Conservation (phyloP, 2,329 filamentous ascomycete species). For the Sphaceloma murrayae region DNA sequence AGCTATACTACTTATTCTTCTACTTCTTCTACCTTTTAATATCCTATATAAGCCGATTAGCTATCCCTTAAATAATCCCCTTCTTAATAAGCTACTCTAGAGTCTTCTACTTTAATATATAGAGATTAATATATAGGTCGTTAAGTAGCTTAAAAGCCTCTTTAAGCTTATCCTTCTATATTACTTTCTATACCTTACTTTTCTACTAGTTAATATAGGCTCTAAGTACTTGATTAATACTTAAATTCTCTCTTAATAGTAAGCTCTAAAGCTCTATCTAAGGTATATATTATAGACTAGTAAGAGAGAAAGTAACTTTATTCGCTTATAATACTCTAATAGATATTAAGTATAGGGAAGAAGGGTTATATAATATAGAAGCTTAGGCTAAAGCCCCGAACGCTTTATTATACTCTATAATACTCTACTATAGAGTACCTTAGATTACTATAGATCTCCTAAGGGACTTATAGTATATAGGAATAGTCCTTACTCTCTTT, state of each 20-base stretch:
- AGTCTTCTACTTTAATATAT: not conserved
- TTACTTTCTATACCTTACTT: too few relatives aligned
- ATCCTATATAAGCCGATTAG: not conserved
- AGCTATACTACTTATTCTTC: not conserved
- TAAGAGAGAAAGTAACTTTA: conserved; percentile 3
- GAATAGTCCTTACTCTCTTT: conserved; percentile 17
- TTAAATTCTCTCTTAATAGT: too few relatives aligned
- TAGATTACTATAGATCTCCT: too few relatives aligned
- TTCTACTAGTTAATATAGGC: too few relatives aligned
- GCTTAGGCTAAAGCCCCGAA: conserved; percentile 18
- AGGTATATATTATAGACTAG: not conserved
- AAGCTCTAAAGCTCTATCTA: too few relatives aligned
- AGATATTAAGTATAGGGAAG: not conserved
- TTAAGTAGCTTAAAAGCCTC: too few relatives aligned
- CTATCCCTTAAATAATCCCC: too few relatives aligned
- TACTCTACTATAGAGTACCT: conserved; percentile 11
- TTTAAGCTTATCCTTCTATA: too few relatives aligned
- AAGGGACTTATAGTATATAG: conserved; percentile 2
- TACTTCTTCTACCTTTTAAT: not conserved
- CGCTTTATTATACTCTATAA: too few relatives aligned
- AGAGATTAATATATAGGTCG: too few relatives aligned
- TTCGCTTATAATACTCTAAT: conserved; percentile 1
- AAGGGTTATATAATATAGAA: conserved; percentile 10
- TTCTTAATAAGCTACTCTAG: not conserved
- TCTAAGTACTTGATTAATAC: too few relatives aligned